These are phyloP conservation scores for Salvia splendens DNA, from an alignment of 257 asterid genomes.

Conservation along the genomic window DNA sequence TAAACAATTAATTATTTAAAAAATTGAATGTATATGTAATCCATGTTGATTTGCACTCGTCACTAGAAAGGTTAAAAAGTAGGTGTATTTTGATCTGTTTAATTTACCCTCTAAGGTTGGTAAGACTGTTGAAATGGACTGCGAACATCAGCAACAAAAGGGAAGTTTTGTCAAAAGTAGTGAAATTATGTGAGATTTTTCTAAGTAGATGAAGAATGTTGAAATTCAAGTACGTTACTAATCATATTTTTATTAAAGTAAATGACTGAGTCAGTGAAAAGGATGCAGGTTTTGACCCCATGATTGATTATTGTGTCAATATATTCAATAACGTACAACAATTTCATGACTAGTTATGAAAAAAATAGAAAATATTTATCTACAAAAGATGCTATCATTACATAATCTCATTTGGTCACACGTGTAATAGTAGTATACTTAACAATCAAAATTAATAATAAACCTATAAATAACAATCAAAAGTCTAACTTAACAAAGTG, in stretches of 20 bases:
- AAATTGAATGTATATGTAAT: no score
- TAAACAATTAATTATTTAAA: no score
- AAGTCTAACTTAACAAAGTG: no score
- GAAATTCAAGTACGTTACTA: constrained; percentile 12
- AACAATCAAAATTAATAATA: no score
- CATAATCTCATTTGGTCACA: no score
- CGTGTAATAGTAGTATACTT: no score
- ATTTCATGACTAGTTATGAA: no score
- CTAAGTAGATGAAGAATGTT: constrained; percentile 23
- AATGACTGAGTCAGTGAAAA: constrained; percentile 11
- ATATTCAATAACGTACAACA: no score
- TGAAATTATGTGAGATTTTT: constrained; percentile 8
- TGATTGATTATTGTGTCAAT: no score
- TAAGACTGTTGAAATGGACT: neutral
- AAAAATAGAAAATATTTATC: neutral
- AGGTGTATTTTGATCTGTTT: neutral
- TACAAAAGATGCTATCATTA: neutral
- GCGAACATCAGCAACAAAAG: constrained; percentile 1
- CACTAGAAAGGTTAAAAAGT: neutral
- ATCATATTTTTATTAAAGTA: neutral
- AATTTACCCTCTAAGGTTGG: constrained; percentile 3
- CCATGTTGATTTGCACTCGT: no score
- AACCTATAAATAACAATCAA: no score
- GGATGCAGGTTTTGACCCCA: constrained; percentile 4
- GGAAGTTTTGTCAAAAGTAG: constrained; percentile 13